These are phyloP conservation scores for Entonaema liquescens DNA, from an alignment of 495 filamentous ascomycete genomes.

Conservation along the genomic window DNA sequence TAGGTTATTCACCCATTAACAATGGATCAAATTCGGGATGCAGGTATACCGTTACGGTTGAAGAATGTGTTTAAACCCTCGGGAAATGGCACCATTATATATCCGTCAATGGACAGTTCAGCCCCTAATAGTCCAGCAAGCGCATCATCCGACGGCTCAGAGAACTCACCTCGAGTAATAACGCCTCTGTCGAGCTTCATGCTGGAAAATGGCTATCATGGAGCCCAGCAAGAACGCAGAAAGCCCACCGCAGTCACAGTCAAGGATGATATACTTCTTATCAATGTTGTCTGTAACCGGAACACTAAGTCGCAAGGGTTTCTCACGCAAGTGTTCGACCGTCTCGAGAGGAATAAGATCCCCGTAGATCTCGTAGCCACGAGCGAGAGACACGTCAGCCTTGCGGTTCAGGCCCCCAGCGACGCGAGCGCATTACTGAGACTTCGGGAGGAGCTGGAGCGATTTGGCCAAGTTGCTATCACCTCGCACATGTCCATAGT, in stretches of 20 bases:
- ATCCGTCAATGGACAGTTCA: constrained; percentile 38
- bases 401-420: constrained; percentile 47
- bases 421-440: constrained; percentile 38
- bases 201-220: constrained; percentile 50
- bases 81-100: constrained; percentile 51
- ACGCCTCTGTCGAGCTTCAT: constrained; percentile 44
- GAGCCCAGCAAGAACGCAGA: constrained; percentile 45
- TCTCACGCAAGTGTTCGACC: constrained; percentile 48
- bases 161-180: constrained; percentile 5
- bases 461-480: constrained; percentile 47
- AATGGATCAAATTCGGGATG: constrained; percentile 54
- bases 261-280: constrained; percentile 50
- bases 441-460: constrained; percentile 44
- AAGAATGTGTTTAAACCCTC: constrained; percentile 55
- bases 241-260: constrained; percentile 52
- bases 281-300: constrained; percentile 52
- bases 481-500: constrained; percentile 50
- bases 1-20: constrained; percentile 56
- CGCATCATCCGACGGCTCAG: constrained; percentile 12
- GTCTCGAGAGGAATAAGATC: constrained; percentile 47
- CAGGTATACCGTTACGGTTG: constrained; percentile 49
- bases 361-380: constrained; percentile 52
- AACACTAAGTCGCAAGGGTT: constrained; percentile 51
- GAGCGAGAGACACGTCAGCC: constrained; percentile 52
- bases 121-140: constrained; percentile 23